Conservation (phyloP, 495 filamentous ascomycete genomes). For the Lophiostoma macrostomum region DNA sequence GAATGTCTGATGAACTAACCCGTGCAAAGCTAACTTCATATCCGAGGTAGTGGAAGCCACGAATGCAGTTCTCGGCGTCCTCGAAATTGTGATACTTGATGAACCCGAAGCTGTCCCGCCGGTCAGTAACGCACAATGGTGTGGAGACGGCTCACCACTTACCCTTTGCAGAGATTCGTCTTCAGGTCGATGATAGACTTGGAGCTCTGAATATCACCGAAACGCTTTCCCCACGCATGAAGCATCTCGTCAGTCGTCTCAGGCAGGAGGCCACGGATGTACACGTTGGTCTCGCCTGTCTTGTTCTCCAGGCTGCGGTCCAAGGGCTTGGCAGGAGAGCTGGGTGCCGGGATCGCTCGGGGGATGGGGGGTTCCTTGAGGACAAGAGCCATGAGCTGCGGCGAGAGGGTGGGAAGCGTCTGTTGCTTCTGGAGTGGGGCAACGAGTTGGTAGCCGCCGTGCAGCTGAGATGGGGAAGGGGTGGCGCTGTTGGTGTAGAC, state of each 20-base stretch:
- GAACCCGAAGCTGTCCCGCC: constrained; percentile 84
- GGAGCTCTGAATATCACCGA: constrained; percentile 86
- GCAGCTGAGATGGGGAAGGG: constrained; percentile 62
- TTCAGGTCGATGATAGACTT: constrained; percentile 96
- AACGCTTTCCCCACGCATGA: constrained; percentile 74
- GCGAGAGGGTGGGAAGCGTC: constrained; percentile 55
- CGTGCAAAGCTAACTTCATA: constrained; percentile 97
- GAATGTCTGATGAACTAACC: constrained; percentile 46
- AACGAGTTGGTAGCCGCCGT: constrained; percentile 40
- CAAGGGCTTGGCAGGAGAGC: constrained; percentile 70
- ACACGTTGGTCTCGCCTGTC: constrained; percentile 86
- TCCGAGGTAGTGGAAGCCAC: constrained; percentile 86
- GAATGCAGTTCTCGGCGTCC: constrained; percentile 92
- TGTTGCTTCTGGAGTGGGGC: constrained; percentile 50
- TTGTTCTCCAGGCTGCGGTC: constrained; percentile 90
- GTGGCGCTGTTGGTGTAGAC: constrained; percentile 41
- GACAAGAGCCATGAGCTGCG: constrained; percentile 68
- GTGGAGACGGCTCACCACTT: constrained; percentile 33
- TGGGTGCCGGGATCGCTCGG: constrained; percentile 77
- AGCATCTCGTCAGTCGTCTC: constrained; percentile 92
- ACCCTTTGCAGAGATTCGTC: constrained; percentile 94
- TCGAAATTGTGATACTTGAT: constrained; percentile 85
- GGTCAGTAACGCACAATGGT: constrained; percentile 15
- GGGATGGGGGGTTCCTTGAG: constrained; percentile 78
- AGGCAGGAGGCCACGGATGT: constrained; percentile 91